phyloP scores from a whole-genome alignment of 108 stramenopile species.

The Epipyxis sp. region DNA sequence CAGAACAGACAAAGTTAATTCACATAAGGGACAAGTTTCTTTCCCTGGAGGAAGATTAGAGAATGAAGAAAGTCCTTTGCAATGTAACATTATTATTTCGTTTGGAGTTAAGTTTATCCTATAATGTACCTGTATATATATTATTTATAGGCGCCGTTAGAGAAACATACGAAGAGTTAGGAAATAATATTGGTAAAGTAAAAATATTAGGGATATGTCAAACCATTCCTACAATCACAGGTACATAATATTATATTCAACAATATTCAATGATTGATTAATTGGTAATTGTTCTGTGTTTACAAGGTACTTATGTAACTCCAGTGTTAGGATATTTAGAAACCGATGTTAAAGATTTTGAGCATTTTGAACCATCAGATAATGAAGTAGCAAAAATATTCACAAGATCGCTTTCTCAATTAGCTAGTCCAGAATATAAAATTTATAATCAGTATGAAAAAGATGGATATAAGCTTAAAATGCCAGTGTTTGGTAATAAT shows the following conservation, averaged over 20 bases:
- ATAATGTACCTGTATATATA: background rate
- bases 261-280: too few species aligned
- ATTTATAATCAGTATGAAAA: background rate
- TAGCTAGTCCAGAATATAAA: background rate
- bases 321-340: slow-evolving; percentile 11
- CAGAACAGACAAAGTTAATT: background rate
- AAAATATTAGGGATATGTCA: slow-evolving; percentile 5
- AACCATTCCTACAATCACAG: slow-evolving; percentile 10
- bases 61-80: too few species aligned
- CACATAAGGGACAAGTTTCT: slow-evolving; percentile 28
- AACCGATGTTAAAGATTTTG: background rate
- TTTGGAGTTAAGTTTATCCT: too few species aligned
- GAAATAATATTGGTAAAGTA: background rate
- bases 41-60: slow-evolving; percentile 20
- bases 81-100: too few species aligned
- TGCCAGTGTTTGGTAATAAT: slow-evolving; percentile 1
- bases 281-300: too few species aligned
- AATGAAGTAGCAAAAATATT: background rate
- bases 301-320: slow-evolving; percentile 23
- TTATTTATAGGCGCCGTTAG: background rate
- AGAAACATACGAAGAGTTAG: slow-evolving; percentile 11
- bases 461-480: background rate
- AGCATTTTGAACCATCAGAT: background rate
- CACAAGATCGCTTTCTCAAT: background rate
- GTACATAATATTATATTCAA: too few species aligned